phyloP scores from a whole-genome alignment of 441 rosid species.

The Erodium trifolium region DNA sequence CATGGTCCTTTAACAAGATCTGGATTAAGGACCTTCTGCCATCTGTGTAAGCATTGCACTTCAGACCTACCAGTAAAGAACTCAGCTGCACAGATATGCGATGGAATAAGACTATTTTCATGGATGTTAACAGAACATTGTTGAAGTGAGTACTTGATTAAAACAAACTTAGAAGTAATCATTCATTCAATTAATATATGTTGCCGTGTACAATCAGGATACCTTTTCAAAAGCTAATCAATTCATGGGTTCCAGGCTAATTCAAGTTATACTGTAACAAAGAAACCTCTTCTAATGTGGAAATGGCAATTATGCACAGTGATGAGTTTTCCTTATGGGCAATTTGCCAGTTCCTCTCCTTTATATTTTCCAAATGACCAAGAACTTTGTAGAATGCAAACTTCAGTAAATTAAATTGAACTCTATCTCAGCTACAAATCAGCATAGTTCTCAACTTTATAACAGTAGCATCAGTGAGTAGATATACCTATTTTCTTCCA shows the following conservation, averaged over 20 bases:
- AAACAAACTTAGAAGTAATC: neutral
- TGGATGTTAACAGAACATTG: neutral
- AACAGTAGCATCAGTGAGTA: constrained; percentile 12
- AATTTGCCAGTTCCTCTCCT: neutral
- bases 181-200: neutral
- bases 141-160: neutral
- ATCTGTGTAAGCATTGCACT: constrained; percentile 95
- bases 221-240: neutral
- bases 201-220: neutral
- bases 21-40: constrained; percentile 99
- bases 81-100: constrained; percentile 54
- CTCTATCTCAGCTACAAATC: neutral
- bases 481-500: constrained; percentile 89
- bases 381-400: neutral
- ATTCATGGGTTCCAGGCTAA: neutral
- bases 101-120: constrained; percentile 13
- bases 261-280: neutral
- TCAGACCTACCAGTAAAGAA: constrained; percentile 79
- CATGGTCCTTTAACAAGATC: constrained; percentile 98
- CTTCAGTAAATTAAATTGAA: neutral
- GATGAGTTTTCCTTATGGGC: neutral
- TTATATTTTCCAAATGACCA: neutral
- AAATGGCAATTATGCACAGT: neutral
- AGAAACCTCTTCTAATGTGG: neutral
- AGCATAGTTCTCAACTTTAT: neutral